These are phyloP conservation scores for Exophiala xenobiotica DNA, from an alignment of 2,329 filamentous ascomycete genomes.

Conservation along the genomic window DNA sequence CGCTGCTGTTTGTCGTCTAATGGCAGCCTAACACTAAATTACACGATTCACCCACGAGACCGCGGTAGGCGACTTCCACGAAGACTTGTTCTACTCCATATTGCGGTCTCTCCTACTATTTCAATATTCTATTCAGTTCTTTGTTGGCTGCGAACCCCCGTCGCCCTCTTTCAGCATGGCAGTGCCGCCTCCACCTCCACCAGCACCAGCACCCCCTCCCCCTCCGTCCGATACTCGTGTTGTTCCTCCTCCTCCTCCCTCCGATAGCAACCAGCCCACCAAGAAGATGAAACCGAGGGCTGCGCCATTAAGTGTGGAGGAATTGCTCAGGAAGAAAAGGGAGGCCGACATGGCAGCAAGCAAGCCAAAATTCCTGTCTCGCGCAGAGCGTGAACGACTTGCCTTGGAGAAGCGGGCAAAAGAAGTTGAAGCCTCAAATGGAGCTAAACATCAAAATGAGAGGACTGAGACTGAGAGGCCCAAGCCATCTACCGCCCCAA, in stretches of 20 bases:
- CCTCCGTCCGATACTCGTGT: slow-evolving; percentile 44
- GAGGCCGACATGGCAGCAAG: slow-evolving; percentile 79
- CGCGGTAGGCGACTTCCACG: too few species aligned
- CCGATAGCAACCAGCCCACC: slow-evolving; percentile 37
- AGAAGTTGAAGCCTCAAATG: slow-evolving; percentile 59
- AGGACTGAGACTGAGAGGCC: not conserved
- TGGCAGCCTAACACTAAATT: too few species aligned
- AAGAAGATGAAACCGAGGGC: slow-evolving; percentile 49
- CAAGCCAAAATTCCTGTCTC: slow-evolving; percentile 85
- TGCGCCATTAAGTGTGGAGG: slow-evolving; percentile 75
- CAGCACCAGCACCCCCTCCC: slow-evolving; percentile 32
- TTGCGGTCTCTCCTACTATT: too few species aligned
- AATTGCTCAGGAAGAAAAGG: slow-evolving; percentile 80
- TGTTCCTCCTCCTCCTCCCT: slow-evolving; percentile 44
- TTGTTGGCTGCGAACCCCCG: too few species aligned
- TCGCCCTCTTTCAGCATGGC: slow-evolving; percentile 35
- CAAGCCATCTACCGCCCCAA: slow-evolving; percentile 54
- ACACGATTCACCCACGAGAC: too few species aligned
- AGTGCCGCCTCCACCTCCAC: slow-evolving; percentile 27
- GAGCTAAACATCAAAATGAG: slow-evolving; percentile 15
- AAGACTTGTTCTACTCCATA: too few species aligned
- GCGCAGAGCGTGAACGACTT: slow-evolving; percentile 75
- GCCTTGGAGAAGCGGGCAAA: slow-evolving; percentile 75
- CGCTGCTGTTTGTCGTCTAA: too few species aligned
- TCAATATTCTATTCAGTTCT: too few species aligned